A percentile compares a stretch with the other conserved stretches of the same genome.
Evolutionary conservation across 2,329 filamentous ascomycete genomes (phyloP).

Genomic region (Coniella vitis): DNA sequence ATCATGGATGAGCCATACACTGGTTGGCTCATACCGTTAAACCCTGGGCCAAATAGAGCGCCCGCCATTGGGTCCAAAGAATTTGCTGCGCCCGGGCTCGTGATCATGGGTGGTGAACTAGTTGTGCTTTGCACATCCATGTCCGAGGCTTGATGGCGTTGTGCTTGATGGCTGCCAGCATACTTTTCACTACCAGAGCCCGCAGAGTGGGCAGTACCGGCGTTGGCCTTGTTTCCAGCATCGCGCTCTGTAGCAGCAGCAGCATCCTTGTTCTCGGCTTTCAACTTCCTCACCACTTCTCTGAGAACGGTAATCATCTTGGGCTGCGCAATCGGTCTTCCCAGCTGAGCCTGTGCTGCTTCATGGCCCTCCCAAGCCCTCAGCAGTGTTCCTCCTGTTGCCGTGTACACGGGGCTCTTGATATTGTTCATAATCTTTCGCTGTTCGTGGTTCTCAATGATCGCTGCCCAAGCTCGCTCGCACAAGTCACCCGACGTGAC

Average conservation of each 20-base stretch:
- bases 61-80: constrained; percentile 15
- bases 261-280: constrained; percentile 10
- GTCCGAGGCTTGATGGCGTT: constrained; percentile 11
- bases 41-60: constrained; percentile 16
- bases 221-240: constrained; percentile 14
- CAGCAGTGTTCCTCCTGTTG: constrained; percentile 51
- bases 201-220: neutral
- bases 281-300: constrained; percentile 30
- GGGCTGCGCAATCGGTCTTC: constrained; percentile 36
- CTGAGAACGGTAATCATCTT: constrained; percentile 41
- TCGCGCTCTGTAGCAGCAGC: constrained; percentile 11
- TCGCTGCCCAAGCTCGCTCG: constrained; percentile 52
- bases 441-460: constrained; percentile 47
- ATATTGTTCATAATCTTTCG: constrained; percentile 42
- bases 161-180: neutral
- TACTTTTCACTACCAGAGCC: constrained; percentile 4
- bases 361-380: constrained; percentile 57
- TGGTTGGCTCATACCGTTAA: constrained; percentile 22
- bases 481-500: constrained; percentile 48
- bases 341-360: constrained; percentile 37
- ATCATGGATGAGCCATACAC: constrained; percentile 25
- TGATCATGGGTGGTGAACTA: constrained; percentile 13
- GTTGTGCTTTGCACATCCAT: constrained; percentile 13
- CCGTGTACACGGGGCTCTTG: constrained; percentile 49
- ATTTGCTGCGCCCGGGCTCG: constrained; percentile 2